Conservation (phyloP, 768 basidiomycete genomes). For the Mycena venus region DNA sequence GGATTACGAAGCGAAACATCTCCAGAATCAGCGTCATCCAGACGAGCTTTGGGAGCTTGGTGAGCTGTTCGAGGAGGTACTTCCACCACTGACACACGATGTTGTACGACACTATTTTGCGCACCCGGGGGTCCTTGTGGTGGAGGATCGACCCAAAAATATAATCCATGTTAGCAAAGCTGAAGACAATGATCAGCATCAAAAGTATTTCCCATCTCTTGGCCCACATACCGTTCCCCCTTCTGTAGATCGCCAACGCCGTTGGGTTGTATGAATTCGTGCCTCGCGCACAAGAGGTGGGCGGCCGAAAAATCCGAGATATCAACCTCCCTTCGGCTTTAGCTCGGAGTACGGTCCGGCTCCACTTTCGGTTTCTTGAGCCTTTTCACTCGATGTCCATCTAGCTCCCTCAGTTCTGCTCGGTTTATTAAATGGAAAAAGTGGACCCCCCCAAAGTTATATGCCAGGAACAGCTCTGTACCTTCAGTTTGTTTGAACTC, state of each 20-base stretch:
- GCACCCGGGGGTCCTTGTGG: not conserved
- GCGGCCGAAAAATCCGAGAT: no score
- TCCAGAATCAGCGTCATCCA: not conserved
- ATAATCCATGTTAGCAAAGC: not conserved
- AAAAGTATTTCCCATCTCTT: not conserved
- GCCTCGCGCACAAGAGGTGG: no score
- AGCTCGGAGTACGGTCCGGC: no score
- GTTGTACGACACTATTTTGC: not conserved
- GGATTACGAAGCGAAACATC: not conserved
- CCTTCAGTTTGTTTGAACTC: no score
- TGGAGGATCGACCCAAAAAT: no score
- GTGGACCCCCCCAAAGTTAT: no score
- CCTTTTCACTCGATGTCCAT: no score
- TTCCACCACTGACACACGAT: not conserved
- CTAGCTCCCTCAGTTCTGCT: no score
- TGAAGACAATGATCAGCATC: not conserved
- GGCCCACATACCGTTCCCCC: slow-evolving; percentile 12
- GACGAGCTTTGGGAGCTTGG: not conserved
- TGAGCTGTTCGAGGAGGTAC: not conserved
- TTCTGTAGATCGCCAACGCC: not conserved
- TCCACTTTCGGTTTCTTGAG: no score
- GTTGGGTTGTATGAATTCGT: not conserved
- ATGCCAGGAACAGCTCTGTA: no score
- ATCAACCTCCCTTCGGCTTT: no score
- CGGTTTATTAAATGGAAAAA: no score